Evolutionary conservation across 257 asterid genomes (phyloP), one percentile per base, ranked within the genome.

Genomic region (Solanum gracilifrons): DNA sequence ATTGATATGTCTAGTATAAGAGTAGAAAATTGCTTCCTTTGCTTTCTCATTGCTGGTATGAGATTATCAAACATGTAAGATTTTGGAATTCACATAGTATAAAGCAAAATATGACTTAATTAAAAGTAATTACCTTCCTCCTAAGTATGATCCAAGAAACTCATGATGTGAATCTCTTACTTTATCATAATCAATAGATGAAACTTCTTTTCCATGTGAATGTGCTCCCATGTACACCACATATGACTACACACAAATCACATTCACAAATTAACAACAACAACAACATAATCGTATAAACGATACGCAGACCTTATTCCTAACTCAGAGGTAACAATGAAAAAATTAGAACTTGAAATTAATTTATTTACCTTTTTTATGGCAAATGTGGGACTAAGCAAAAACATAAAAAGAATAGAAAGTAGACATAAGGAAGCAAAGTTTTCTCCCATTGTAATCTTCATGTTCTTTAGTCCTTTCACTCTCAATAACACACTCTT

Each of bases 181-280:
- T 87, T 92, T 91, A 83, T 94, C 94, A 86, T 88, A 90, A 88
- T 95, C 95, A 88, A 36, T 21, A 35, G 95, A 86, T 62, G 94
- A 87, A 86, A 89, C 89, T 68, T 83, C 90, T 29, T 87, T 41
- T 87, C 96, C 95, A 87, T 94, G 98, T 74, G 95, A 91, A 88
- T 97, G 98, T 84, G 95, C 94, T 90, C 99, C 99, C 94, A 97
- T 89, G 90, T 97, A 97, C 85, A 95, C 98, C 90, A 97, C 97
- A 92, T 90, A 97, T 60, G 98, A 92, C 99, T 96, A 90, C 7
- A 87, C 43, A 48, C 66, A 48, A 82, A 11, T 29, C 23, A 82
- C 41, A 86, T 13, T 71, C 36, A 27, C 69, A 27, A 20, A 18
- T 82, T 33, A 90, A 62, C 16, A 62, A 62, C 69, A 60, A 60